A percentile compares a stretch with the other conserved stretches of the same genome.
Evolutionary conservation across 2,329 filamentous ascomycete genomes (phyloP).

Genomic region (Diaporthe amygdali): DNA sequence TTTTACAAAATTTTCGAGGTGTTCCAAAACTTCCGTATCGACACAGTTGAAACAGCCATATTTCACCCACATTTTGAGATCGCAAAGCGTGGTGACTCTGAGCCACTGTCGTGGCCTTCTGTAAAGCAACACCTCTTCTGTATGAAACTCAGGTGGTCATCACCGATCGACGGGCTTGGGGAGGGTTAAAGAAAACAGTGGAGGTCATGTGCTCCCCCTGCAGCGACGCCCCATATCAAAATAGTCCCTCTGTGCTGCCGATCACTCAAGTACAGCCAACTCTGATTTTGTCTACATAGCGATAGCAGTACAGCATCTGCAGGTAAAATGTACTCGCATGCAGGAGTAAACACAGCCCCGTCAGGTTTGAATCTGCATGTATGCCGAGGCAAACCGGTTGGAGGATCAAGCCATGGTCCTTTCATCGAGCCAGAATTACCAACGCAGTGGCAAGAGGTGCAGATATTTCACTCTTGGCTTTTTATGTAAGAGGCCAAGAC

Average conservation of each 20-base stretch:
- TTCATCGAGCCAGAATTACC: constrained; percentile 4
- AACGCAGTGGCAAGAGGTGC: not conserved
- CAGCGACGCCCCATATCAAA: not conserved
- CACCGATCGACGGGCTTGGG: constrained; percentile 6
- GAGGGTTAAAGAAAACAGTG: not conserved
- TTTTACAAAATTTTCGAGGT: no score
- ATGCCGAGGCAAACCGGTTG: not conserved
- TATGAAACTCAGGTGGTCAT: not conserved
- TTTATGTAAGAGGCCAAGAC: constrained; percentile 1
- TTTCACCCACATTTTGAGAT: not conserved
- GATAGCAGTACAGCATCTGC: no score
- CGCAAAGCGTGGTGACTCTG: no score
- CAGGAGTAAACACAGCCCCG: not conserved
- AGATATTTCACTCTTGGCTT: constrained; percentile 4
- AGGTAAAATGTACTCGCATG: no score
- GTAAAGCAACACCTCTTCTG: no score
- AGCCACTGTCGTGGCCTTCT: not conserved
- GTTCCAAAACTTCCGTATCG: not conserved
- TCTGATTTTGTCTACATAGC: not conserved
- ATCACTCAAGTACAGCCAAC: not conserved
- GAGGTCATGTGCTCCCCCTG: not conserved
- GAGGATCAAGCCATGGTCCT: not conserved
- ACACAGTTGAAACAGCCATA: not conserved
- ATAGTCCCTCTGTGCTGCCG: not conserved
- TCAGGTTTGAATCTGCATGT: not conserved